Percentiles rank a stretch among this genome's conserved stretches.
These are phyloP conservation scores for Fraxinus sp. DNA, from an alignment of 305 asterid species.

Conservation along the genomic window DNA sequence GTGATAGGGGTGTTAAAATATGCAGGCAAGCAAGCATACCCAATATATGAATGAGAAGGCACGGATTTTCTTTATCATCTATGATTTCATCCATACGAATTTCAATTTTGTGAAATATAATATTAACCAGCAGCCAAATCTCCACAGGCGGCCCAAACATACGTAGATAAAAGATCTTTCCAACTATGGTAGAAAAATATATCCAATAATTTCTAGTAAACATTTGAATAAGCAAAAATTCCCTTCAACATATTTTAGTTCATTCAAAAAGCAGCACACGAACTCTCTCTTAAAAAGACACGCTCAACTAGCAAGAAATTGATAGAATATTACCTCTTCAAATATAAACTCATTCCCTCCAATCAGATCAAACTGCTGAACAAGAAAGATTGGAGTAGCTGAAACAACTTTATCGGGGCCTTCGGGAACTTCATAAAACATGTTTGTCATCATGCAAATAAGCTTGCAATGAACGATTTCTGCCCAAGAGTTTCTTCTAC, in stretches of 20 bases:
- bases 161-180: neutral
- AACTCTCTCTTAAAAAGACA: slow-evolving; percentile 19
- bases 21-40: neutral
- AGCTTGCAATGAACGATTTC: slow-evolving; percentile 94
- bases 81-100: neutral
- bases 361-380: slow-evolving; percentile 85
- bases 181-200: neutral
- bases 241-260: neutral
- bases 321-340: slow-evolving; percentile 64
- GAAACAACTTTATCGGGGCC: slow-evolving; percentile 58
- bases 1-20: neutral
- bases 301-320: slow-evolving; percentile 16
- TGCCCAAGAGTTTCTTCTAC: slow-evolving; percentile 93
- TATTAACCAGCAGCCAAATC: neutral
- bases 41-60: neutral
- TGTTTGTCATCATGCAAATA: slow-evolving; percentile 85
- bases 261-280: slow-evolving; percentile 8
- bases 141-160: neutral
- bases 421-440: slow-evolving; percentile 84
- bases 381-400: slow-evolving; percentile 65
- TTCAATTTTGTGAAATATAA: neutral
- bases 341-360: slow-evolving; percentile 93
- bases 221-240: slow-evolving; percentile 4
- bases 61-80: neutral
- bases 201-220: slow-evolving; percentile 1